Percentiles rank a stretch among this genome's conserved stretches.
phyloP scores from a whole-genome alignment of 2,329 filamentous ascomycete species.

The Aspergillus cejpii region DNA sequence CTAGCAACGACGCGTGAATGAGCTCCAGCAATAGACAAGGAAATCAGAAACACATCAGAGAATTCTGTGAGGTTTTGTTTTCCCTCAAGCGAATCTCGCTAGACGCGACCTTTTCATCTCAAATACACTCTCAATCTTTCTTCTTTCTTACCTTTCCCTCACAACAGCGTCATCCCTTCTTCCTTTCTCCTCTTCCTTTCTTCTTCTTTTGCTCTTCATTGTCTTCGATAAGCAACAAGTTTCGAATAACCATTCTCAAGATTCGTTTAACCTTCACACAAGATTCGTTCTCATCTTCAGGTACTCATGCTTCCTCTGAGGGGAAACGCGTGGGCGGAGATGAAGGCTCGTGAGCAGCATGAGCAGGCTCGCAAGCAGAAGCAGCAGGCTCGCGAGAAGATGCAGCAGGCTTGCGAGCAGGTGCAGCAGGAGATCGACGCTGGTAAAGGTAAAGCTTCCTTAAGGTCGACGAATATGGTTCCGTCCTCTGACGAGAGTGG shows the following conservation, averaged over 20 bases:
- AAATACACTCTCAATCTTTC: not conserved
- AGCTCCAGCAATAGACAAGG: not conserved
- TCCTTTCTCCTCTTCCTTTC: too few species aligned
- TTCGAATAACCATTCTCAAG: not conserved
- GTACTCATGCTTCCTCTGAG: slow-evolving; percentile 11
- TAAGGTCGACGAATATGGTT: not conserved
- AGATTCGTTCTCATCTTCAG: not conserved
- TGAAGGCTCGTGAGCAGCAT: slow-evolving; percentile 16
- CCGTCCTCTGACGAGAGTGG: not conserved
- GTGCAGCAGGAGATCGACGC: slow-evolving; percentile 1
- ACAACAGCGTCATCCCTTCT: not conserved
- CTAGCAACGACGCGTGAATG: not conserved
- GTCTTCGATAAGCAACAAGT: not conserved
- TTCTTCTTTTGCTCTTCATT: not conserved
- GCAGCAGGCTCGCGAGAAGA: too few species aligned
- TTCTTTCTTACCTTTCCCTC: not conserved
- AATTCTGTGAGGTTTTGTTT: not conserved
- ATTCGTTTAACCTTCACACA: not conserved
- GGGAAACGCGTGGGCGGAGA: slow-evolving; percentile 26
- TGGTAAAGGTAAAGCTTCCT: slow-evolving; percentile 6
- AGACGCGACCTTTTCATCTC: not conserved
- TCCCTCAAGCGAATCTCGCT: too few species aligned
- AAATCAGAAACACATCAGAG: not conserved
- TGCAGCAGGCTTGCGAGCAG: too few species aligned
- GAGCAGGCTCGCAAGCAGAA: too few species aligned